Evolutionary conservation across 805 yeast genomes (phyloP).

Genomic region (Saccharomycopsis selenospora): DNA sequence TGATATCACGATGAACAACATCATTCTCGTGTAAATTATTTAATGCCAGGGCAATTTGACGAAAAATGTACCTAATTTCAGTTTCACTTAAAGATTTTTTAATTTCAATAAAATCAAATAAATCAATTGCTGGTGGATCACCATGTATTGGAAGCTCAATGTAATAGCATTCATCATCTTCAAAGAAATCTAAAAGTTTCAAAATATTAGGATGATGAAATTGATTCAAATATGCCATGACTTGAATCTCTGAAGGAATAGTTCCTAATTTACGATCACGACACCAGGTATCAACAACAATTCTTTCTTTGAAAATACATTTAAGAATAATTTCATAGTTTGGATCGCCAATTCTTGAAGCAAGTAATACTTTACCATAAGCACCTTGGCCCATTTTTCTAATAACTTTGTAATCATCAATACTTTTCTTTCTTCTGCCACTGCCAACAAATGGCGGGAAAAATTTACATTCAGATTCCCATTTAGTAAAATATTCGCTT

Average conservation of each 20-base stretch:
- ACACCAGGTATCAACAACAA: slow-evolving; percentile 96
- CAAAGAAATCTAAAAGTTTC: slow-evolving; percentile 83
- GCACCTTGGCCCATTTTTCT: slow-evolving; percentile 94
- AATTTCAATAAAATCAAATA: slow-evolving; percentile 87
- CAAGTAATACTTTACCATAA: slow-evolving; percentile 86
- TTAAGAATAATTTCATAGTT: slow-evolving; percentile 70
- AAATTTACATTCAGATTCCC: slow-evolving; percentile 30
- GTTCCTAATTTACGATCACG: slow-evolving; percentile 88
- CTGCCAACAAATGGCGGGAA: slow-evolving; percentile 50
- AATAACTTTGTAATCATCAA: slow-evolving; percentile 61
- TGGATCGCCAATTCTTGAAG: slow-evolving; percentile 56
- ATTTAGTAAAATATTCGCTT: slow-evolving; percentile 35
- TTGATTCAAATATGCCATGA: slow-evolving; percentile 71
- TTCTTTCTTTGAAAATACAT: slow-evolving; percentile 85
- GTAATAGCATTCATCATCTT: slow-evolving; percentile 83
- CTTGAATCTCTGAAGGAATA: slow-evolving; percentile 92
- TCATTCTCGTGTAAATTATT: slow-evolving; percentile 89
- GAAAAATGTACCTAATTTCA: slow-evolving; percentile 72
- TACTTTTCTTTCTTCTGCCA: slow-evolving; percentile 60
- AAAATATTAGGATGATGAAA: slow-evolving; percentile 85
- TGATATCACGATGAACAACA: slow-evolving; percentile 91
- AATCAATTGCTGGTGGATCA: slow-evolving; percentile 79
- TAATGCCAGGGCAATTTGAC: slow-evolving; percentile 72
- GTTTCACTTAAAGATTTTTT: slow-evolving; percentile 71
- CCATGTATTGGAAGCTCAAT: slow-evolving; percentile 92